Conservation (phyloP, 75 land plant species). For the Pinus taeda region DNA sequence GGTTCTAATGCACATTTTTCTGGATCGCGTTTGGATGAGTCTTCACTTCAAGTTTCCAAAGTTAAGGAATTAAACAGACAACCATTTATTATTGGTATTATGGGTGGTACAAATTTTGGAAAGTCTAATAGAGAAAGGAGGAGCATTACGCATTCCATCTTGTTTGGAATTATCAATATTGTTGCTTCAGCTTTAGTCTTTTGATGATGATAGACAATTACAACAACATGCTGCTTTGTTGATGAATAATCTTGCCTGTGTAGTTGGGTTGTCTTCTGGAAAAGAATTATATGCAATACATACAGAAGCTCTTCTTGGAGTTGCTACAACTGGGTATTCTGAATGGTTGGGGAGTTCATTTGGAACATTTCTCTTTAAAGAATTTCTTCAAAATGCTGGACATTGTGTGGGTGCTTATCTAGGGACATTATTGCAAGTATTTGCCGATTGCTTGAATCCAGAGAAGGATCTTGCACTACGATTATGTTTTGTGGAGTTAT, state of each 20-base stretch:
- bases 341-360: neutral
- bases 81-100: too few species aligned
- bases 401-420: conserved; percentile 27
- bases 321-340: neutral
- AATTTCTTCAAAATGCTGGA: neutral
- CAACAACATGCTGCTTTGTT: neutral
- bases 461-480: conserved; percentile 37
- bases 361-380: neutral
- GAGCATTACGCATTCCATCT: neutral
- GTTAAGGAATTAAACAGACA: too few species aligned
- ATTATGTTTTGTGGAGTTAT: neutral
- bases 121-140: neutral
- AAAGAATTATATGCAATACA: neutral
- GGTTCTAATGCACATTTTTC: too few species aligned
- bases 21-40: too few species aligned
- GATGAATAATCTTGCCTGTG: neutral
- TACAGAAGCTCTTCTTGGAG: neutral
- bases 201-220: neutral
- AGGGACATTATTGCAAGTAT: conserved; percentile 17
- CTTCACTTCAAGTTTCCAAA: too few species aligned
- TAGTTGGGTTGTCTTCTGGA: neutral
- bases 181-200: conserved; percentile 1
- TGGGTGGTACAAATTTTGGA: too few species aligned
- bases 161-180: neutral
- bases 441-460: conserved; percentile 17